Percentiles rank a stretch among this genome's conserved stretches.
phyloP scores from a whole-genome alignment of 768 basidiomycete genomes.

The Piloderma croceum region DNA sequence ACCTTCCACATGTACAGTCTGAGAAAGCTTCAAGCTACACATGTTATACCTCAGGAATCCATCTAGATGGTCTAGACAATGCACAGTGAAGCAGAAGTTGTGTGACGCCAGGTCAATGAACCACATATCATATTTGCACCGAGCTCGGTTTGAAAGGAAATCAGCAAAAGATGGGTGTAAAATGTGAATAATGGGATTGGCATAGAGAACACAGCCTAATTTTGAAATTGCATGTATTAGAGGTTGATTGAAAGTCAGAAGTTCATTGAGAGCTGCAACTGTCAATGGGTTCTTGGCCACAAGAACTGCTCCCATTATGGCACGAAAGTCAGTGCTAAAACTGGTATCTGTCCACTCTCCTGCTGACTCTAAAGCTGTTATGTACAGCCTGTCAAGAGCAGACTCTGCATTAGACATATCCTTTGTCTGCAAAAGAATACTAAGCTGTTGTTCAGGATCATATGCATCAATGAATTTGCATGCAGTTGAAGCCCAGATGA shows the following conservation, averaged over 20 bases:
- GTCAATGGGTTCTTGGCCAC: constrained; percentile 25
- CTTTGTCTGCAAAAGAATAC: not conserved
- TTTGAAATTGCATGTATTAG: constrained; percentile 25
- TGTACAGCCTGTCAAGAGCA: constrained; percentile 24
- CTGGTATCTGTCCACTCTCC: constrained; percentile 25
- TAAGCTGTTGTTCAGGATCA: not conserved
- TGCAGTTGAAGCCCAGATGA: constrained; percentile 29
- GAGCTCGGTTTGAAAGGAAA: constrained; percentile 23
- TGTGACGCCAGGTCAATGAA: not conserved
- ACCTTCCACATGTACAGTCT: not conserved
- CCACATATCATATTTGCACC: constrained; percentile 19
- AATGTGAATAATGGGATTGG: constrained; percentile 11
- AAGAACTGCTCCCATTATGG: constrained; percentile 26
- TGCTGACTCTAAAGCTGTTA: constrained; percentile 25
- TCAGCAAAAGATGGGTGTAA: constrained; percentile 29
- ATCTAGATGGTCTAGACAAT: constrained; percentile 18
- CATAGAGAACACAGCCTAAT: constrained; percentile 20
- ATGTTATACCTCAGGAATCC: constrained; percentile 22
- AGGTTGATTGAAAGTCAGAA: constrained; percentile 10
- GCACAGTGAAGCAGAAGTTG: constrained; percentile 9
- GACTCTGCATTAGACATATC: constrained; percentile 21
- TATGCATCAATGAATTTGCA: constrained; percentile 3
- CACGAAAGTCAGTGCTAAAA: constrained; percentile 26
- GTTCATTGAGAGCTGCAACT: constrained; percentile 18
- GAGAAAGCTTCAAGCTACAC: constrained; percentile 16